Evolutionary conservation across 2,329 filamentous ascomycete genomes (phyloP).

Genomic region (Colletotrichum endophyticum): DNA sequence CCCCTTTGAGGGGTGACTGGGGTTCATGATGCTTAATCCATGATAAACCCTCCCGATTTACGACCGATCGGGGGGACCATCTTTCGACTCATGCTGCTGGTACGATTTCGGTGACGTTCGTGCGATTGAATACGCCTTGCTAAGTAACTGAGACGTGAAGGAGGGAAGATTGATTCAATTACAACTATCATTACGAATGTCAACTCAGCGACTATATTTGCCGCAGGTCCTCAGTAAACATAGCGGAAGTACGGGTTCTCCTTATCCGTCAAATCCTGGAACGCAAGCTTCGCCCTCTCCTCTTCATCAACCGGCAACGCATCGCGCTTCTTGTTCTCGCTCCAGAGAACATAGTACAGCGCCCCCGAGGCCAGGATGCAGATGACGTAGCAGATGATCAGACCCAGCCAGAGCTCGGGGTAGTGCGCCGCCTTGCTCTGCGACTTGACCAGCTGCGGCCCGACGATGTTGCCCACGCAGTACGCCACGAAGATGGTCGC

Average conservation of each 20-base stretch:
- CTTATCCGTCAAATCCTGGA: constrained; percentile 72
- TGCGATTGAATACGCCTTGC: background rate
- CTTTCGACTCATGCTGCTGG: background rate
- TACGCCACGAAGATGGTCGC: constrained; percentile 78
- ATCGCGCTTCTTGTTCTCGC: constrained; percentile 62
- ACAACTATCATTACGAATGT: background rate
- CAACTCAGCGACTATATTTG: background rate
- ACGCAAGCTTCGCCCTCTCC: constrained; percentile 69
- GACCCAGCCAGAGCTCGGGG: constrained; percentile 71
- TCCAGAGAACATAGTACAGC: constrained; percentile 63
- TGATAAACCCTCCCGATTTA: background rate
- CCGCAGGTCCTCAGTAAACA: constrained; percentile 30
- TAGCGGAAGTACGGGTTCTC: constrained; percentile 73
- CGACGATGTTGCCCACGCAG: constrained; percentile 78
- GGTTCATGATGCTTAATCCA: background rate
- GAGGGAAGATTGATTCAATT: background rate
- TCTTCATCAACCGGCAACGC: constrained; percentile 56
- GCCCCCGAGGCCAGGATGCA: constrained; percentile 62
- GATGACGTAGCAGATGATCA: constrained; percentile 73
- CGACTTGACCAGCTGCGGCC: constrained; percentile 73
- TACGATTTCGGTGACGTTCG: background rate
- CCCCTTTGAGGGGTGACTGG: background rate
- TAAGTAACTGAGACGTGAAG: background rate
- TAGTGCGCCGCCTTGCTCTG: constrained; percentile 71
- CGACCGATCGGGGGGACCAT: background rate